Base-by-base conservation (phyloP, 495 filamentous ascomycete species). In the Durotheca rogersii region DNA sequence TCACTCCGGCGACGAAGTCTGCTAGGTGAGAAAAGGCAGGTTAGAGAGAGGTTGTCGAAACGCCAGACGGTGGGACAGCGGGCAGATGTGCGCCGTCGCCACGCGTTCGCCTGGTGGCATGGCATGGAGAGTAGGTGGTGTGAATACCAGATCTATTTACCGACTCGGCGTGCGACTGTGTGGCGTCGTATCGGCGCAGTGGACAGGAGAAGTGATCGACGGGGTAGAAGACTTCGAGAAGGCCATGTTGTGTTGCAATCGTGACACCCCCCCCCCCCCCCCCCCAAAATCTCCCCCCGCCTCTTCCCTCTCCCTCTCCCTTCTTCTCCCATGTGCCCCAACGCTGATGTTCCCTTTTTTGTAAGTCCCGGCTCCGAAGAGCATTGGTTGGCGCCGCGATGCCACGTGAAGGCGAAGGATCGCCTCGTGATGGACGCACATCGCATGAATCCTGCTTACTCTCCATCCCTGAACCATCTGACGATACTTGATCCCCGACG, bases 371-470 rank as follows among this genome's bases (percentile, higher is more conserved):
- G 9, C 23, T 9, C n/a, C n/a, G n/a, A 27, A 27, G 23, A 27
- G 9, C 9, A 9, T 27, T 27, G 23, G 23, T 9, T 27, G 23
- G 23, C 23, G 10, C 46, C 34, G 37, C 34, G 15, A 40, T 53
- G 56, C 56, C 56, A 59, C 56, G 56, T 59, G 56, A 59, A 59
- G 51, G 27, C 16, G 21, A 59, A 59, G 56, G 56, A 54, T 59
- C 23, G 40, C 50, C 56, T 54, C 56, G 56, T 59, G 56, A 59
- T 37, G 50, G 56, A 42, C 37, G 56, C 45, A 46, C 50, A 51
- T 59, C 54, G 50, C 56, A 59, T 54, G 56, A 54, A 42, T 59
- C 47, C 41, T 42, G 56, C 56, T 59, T 59, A 59, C 56, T 59
- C 55, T 34, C 41, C 41, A 46, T 48, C 56, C 50, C 54, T 45